Percentiles rank a stretch among this genome's conserved stretches.
Conservation (phyloP, 371 early-diverging fungal genomes). For the Mortierella sp. region DNA sequence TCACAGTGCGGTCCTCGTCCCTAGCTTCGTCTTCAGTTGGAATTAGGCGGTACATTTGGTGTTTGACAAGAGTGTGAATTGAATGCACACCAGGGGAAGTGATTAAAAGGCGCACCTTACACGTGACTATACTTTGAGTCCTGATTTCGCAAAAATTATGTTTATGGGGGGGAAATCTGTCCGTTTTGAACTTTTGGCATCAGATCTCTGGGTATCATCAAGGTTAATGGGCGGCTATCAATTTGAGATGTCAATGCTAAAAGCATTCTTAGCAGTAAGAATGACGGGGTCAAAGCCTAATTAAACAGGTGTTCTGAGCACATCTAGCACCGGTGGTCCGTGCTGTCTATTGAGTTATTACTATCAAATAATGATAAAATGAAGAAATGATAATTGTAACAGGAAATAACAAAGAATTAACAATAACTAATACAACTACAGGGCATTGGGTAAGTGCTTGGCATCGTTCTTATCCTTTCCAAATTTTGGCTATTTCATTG, state of each 20-base stretch:
- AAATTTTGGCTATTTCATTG: constrained; percentile 37
- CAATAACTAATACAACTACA: constrained; percentile 4
- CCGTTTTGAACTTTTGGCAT: no score
- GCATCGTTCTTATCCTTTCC: constrained; percentile 30
- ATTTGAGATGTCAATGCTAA: no score
- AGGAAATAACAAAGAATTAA: neutral
- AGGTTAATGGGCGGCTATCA: no score
- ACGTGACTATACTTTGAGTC: no score
- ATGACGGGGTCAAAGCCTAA: no score
- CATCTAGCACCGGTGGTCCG: neutral
- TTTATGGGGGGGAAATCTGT: no score
- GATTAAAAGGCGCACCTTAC: no score
- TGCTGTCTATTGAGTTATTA: neutral
- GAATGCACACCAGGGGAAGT: no score
- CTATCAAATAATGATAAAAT: neutral
- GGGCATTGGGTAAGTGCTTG: constrained; percentile 31
- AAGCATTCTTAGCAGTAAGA: no score
- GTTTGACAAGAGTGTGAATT: neutral
- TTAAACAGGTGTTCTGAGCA: no score
- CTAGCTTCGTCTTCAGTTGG: constrained; percentile 45
- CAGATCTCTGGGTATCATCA: neutral
- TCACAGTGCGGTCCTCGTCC: constrained; percentile 43
- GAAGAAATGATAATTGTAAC: neutral
- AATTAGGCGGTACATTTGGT: constrained; percentile 42
- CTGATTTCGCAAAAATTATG: no score